A percentile compares a stretch with the other conserved stretches of the same genome.
Conservation (phyloP, 257 asterid genomes). For the Scutellaria baicalensis region DNA sequence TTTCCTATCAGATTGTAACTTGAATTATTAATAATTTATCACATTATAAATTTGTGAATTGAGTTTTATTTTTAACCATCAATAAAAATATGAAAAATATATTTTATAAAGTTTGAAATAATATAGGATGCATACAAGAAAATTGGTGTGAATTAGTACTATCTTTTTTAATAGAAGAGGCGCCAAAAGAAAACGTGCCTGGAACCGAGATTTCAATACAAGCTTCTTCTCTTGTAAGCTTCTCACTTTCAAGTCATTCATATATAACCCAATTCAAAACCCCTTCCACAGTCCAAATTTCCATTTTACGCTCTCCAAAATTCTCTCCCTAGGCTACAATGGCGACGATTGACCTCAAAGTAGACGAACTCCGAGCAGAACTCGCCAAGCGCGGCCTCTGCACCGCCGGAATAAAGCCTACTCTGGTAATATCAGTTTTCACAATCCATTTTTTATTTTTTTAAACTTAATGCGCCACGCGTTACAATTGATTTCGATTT, state of each 20-base stretch:
- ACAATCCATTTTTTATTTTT: not conserved
- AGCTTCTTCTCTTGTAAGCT: slow-evolving; percentile 29
- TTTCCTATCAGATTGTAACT: too few relatives aligned
- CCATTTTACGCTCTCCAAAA: not conserved
- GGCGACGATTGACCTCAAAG: slow-evolving; percentile 53
- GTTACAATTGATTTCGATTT: not conserved
- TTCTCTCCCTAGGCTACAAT: slow-evolving; percentile 13
- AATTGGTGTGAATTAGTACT: too few relatives aligned
- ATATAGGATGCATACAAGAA: too few relatives aligned
- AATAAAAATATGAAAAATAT: too few relatives aligned
- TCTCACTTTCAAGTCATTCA: not conserved
- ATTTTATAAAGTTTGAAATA: too few relatives aligned
- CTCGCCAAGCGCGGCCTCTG: slow-evolving; percentile 73
- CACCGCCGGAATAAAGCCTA: slow-evolving; percentile 61
- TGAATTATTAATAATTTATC: too few relatives aligned
- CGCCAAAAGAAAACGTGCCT: slow-evolving; percentile 25
- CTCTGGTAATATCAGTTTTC: slow-evolving; percentile 30
- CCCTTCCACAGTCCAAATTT: not conserved
- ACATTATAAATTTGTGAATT: too few relatives aligned
- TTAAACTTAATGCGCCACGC: too few relatives aligned
- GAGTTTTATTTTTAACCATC: too few relatives aligned
- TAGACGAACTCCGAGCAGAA: slow-evolving; percentile 56
- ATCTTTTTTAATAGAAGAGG: too few relatives aligned
- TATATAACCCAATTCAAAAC: not conserved
- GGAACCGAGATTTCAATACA: slow-evolving; percentile 18